Evolutionary conservation across 2,329 filamentous ascomycete species (phyloP), one percentile per base, ranked within the genome.

Genomic region (Penicillium italicum): DNA sequence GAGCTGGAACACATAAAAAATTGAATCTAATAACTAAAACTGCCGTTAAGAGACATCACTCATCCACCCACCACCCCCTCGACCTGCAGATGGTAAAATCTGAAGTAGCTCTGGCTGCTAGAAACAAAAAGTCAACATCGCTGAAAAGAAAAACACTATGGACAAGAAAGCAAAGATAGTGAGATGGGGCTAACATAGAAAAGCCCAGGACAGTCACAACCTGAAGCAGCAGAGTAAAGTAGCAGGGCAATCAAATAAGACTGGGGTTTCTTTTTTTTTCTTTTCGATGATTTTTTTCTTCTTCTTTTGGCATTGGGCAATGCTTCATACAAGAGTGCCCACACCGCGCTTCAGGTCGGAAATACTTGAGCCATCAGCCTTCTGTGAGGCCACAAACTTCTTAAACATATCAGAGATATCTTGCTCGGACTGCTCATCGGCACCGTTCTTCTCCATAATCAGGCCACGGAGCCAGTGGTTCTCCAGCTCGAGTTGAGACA

Each of bases 391-490:
- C 28, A 74, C 57, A 62, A 73, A 74, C 55, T 66, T 72, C 65
- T 74, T 71, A 64, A 74, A 74, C 72, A 74, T 74, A 43, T 71
- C 63, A 5, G 71, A 71, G 56, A 74, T 74, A 47, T 73, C 69
- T 56, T 64, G 68, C 54, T 87, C 87, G 5, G 72, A 70, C 41
- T 68, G 65, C 53, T 74, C 69, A 24, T 69, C 65, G 2, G 62
- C 65, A 45, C 68, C 72, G 66, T 90, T 90, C 82, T 92, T 93
- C 74, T 92, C 89, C 54, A 89, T 88, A 48, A 93, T 85, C 49
- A 91, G 77, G 69, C 88, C 87, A 77, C 89, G 89, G 59, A 91
- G 77, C 88, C 88, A 91, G 73, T 88, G 87, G 77, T 91, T 91
- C 77, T 91, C 88, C 62, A 87, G 86, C 76, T 91, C 87, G 26